Percentiles rank a stretch among this genome's conserved stretches.
These are phyloP conservation scores for Cnidoscolus chayamansa DNA, from an alignment of 441 rosid genomes.

Conservation along the genomic window DNA sequence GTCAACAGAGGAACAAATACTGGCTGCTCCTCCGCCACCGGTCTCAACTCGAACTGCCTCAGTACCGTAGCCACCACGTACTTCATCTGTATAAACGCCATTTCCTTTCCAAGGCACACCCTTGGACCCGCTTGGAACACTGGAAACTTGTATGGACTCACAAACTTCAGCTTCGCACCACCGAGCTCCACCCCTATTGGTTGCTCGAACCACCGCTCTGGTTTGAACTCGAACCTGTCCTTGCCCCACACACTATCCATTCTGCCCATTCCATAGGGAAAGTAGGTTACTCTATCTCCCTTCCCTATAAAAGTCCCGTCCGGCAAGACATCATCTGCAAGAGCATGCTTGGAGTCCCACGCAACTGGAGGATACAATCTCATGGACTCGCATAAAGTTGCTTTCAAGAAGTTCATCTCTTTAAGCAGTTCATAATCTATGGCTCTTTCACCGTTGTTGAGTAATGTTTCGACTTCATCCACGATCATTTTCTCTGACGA, in stretches of 20 bases:
- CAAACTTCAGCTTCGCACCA: slow-evolving; percentile 28
- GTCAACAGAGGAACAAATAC: slow-evolving; percentile 69
- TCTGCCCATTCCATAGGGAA: slow-evolving; percentile 85
- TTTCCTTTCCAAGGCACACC: slow-evolving; percentile 73
- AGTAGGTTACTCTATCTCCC: slow-evolving; percentile 78
- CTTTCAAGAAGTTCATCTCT: slow-evolving; percentile 58
- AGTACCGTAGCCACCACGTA: slow-evolving; percentile 53
- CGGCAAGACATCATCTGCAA: slow-evolving; percentile 49
- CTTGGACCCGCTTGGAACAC: slow-evolving; percentile 85
- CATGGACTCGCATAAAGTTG: slow-evolving; percentile 77
- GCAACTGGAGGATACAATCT: slow-evolving; percentile 79
- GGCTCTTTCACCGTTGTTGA: slow-evolving; percentile 20
- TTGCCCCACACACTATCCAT: slow-evolving; percentile 74
- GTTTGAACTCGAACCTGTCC: slow-evolving; percentile 55
- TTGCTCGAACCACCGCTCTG: slow-evolving; percentile 60
- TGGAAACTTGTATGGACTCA: slow-evolving; percentile 60
- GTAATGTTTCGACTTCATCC: slow-evolving; percentile 32
- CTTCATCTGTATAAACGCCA: slow-evolving; percentile 81
- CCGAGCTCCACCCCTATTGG: slow-evolving; percentile 14
- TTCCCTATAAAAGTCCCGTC: slow-evolving; percentile 56
- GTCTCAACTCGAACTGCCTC: slow-evolving; percentile 49
- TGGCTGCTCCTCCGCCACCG: slow-evolving; percentile 39
- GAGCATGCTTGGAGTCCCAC: slow-evolving; percentile 85
- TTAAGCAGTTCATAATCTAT: slow-evolving; percentile 50
- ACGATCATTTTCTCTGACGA: slow-evolving; percentile 33